Evolutionary conservation across 2,329 filamentous ascomycete genomes (phyloP), one percentile per base, ranked within the genome.

Genomic region (Fusarium piperis): DNA sequence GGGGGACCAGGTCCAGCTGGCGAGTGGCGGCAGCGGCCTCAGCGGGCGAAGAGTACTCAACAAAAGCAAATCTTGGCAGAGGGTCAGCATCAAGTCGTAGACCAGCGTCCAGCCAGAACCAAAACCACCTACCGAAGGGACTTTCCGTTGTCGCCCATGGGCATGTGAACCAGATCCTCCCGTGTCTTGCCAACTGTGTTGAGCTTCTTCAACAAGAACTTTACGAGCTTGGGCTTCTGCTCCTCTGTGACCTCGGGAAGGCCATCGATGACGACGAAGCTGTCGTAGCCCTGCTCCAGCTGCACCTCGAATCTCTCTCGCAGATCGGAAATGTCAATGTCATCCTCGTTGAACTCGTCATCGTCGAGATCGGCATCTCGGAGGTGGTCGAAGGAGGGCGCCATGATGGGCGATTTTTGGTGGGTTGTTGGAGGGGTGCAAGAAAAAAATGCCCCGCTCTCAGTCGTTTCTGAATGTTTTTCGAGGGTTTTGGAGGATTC

Each of bases 261-360:
- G 74, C 96, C 96, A 83, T 99, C 96, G 80, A 98, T 90, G 70
- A 98, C 95, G 73, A 99, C 93, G 79, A 99, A 99, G 72, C 94
- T 93, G 81, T 99, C 96, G 78, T 98, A 92, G 65, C 96, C 96
- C 83, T 97, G 94, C 82, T 99, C 96, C 74, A 98, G 88, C 81
- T 95, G 94, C 71, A 98, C 95, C 84, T 98, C 94, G 81, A 95
- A 98, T 83, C 97, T 94, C 82, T 97, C 95, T 81, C 92, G 90
- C 76, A 99, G 89, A 85, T 99, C 95, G 77, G 94, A 95, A 82
- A 97, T 94, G 82, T 98, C 95, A 83, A 98, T 92, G 81, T 98
- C 94, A 80, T 95, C 92, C 84, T 96, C 92, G 81, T 97, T 95
- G 81, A 92, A 93, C 81, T 95, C 92, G 79, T 96, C 94, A 75